A percentile compares a stretch with the other conserved stretches of the same genome.
These are phyloP conservation scores for Abrus pulchellus DNA, from an alignment of 306 rosid genomes.

Conservation along the genomic window DNA sequence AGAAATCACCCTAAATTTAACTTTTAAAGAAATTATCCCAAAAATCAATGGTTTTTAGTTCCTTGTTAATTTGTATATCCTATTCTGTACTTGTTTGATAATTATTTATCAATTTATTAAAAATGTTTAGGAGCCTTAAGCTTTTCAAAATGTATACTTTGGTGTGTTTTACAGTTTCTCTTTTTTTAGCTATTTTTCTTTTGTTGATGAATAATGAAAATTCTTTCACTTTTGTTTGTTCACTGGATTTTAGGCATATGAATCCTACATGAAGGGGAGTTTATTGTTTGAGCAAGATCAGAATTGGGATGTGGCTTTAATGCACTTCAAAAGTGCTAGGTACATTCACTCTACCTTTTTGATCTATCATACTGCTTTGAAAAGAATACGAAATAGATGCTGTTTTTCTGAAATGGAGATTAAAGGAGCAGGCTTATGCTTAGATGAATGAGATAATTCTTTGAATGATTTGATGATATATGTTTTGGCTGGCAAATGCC, in stretches of 20 bases:
- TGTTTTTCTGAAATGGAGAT: not conserved
- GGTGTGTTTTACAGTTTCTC: conserved; percentile 10
- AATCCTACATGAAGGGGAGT: conserved; percentile 94
- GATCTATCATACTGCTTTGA: conserved; percentile 5
- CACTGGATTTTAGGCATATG: conserved; percentile 77
- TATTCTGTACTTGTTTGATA: conserved; percentile 32
- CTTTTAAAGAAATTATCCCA: too few relatives aligned
- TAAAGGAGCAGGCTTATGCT: conserved; percentile 24
- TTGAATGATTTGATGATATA: conserved; percentile 25
- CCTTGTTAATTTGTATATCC: conserved; percentile 33
- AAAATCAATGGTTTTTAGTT: not conserved
- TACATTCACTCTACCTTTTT: conserved; percentile 51
- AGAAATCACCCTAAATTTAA: too few relatives aligned
- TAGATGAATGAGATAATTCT: conserved; percentile 33
- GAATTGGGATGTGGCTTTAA: conserved; percentile 90
- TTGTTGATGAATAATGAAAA: conserved; percentile 34
- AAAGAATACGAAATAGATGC: conserved; percentile 30
- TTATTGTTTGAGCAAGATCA: conserved; percentile 96
- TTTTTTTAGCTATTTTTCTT: not conserved
- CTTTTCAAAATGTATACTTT: conserved; percentile 36
- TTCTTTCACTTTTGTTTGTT: conserved; percentile 35
- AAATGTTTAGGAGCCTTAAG: not conserved
- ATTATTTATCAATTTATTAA: conserved; percentile 17
- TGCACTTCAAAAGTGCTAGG: conserved; percentile 98
- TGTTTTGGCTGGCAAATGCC: conserved; percentile 15